Conservation (phyloP, 1,139 yeast species). For the Hyphopichia wangnamkhiaoensis region DNA sequence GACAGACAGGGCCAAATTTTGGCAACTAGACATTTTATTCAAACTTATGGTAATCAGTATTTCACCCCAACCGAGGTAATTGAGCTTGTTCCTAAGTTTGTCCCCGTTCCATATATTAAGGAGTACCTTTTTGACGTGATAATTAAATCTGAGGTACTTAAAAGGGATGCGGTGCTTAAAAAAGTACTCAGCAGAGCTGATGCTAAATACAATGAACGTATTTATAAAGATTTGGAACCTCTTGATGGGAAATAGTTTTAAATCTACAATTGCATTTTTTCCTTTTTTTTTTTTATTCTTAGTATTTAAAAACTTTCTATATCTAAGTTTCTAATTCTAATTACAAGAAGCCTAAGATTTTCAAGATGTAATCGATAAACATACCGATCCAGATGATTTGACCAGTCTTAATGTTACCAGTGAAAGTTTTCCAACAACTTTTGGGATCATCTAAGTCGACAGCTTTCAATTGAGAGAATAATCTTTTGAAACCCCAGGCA, state of each 20-base stretch:
- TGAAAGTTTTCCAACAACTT: slow-evolving; percentile 81
- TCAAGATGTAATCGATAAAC: slow-evolving; percentile 66
- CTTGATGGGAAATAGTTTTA: not conserved
- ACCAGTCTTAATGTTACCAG: slow-evolving; percentile 79
- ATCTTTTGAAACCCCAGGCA: slow-evolving; percentile 65
- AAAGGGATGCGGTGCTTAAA: slow-evolving; percentile 19
- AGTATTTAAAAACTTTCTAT: slow-evolving; percentile 18
- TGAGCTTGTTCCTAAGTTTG: slow-evolving; percentile 28
- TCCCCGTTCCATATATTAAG: slow-evolving; percentile 34
- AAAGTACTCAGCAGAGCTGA: slow-evolving; percentile 35
- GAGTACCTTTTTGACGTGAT: slow-evolving; percentile 26
- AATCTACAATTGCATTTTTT: too few relatives aligned
- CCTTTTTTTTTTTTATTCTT: slow-evolving; percentile 10
- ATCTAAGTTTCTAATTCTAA: slow-evolving; percentile 8
- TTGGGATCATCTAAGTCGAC: slow-evolving; percentile 80
- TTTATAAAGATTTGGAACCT: slow-evolving; percentile 2
- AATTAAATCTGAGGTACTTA: slow-evolving; percentile 21
- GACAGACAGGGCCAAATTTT: slow-evolving; percentile 15
- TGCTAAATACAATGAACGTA: slow-evolving; percentile 12
- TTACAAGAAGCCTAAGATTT: slow-evolving; percentile 44
- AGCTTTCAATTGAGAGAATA: slow-evolving; percentile 62
- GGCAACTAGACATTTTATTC: slow-evolving; percentile 33
- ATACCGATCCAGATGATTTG: slow-evolving; percentile 76
- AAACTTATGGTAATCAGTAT: slow-evolving; percentile 19
- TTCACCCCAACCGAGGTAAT: slow-evolving; percentile 29